Evolutionary conservation across 1,284 basidiomycete species (phyloP), one percentile per base, ranked within the genome.

Genomic region (Pseudozyma pruni): DNA sequence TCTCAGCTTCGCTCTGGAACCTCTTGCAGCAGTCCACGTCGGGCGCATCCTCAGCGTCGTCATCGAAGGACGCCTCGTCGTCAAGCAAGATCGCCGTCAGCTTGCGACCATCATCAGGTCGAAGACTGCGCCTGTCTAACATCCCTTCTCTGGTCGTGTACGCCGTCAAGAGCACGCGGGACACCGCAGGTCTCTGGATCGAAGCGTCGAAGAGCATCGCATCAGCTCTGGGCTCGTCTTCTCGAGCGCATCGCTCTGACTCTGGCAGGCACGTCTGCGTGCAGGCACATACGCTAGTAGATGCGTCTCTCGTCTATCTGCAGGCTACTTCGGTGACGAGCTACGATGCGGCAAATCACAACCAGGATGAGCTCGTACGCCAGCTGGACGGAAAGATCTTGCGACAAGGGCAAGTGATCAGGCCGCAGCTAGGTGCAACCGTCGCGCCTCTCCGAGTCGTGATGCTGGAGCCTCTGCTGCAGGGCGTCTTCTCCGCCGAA

Each of bases 381-480:
- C 54, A 59, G 38, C 54, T 76, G 6, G 37, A 70, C 22, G 74
- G 70, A 4, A 55, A 48, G 16, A 53, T 80, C 41, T 31, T 76
- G 17, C 66, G 67, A 8, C 66, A 76, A 29, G 72, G 73, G 6
- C 70, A 72, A 8, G 3, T 55, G 2, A 16, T 76, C 11, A 51
- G 53, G 17, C 40, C 64, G 17, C 51, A 50, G 23, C 40, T 66
- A 2, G 49, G 42, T 16, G 19, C 43, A 13, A 19, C 31, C 0
- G 44, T 51, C 1, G 46, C 49, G 4, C 27, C 54, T 3, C 39
- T 73, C 37, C 66, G 56, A 22, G 63, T 74, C 23, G 51, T 76
- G 19, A 75, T 79, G 74, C 60, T 63, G 14, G 78, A 81, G 44
- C 78, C 79, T 7, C 49, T 79, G 20, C 63, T 75, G 3, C 79